Conservation (phyloP, 306 rosid species). For the Inga leiocalycina region DNA sequence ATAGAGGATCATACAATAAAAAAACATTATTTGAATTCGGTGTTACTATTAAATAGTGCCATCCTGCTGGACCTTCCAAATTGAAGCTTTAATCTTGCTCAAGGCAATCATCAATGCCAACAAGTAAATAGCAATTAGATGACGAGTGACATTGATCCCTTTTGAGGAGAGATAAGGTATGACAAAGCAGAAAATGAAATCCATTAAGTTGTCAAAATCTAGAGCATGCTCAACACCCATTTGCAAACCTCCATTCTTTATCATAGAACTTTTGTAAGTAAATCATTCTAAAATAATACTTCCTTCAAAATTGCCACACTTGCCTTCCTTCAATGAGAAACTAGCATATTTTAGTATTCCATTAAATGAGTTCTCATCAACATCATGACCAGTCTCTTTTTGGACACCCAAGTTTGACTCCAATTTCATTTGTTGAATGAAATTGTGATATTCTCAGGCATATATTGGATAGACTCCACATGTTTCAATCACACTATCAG, state of each 20-base stretch:
- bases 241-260: neutral
- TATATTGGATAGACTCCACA: conserved; percentile 31
- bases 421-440: neutral
- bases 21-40: neutral
- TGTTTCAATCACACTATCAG: neutral
- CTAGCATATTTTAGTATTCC: too few species aligned
- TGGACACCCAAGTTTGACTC: neutral
- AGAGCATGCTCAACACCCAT: neutral
- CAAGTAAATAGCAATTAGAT: neutral
- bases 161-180: neutral
- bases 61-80: neutral
- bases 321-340: neutral
- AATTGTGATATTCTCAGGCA: neutral
- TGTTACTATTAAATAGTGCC: neutral
- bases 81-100: too few species aligned
- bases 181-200: neutral
- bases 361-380: neutral
- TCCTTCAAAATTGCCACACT: neutral
- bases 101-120: too few species aligned
- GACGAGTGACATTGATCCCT: neutral
- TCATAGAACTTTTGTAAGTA: neutral
- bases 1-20: neutral
- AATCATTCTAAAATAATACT: neutral
- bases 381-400: neutral
- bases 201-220: neutral